A percentile compares a stretch with the other conserved stretches of the same genome.
Conservation (phyloP, 176 grass and related monocot species). For the Ananas comosus region DNA sequence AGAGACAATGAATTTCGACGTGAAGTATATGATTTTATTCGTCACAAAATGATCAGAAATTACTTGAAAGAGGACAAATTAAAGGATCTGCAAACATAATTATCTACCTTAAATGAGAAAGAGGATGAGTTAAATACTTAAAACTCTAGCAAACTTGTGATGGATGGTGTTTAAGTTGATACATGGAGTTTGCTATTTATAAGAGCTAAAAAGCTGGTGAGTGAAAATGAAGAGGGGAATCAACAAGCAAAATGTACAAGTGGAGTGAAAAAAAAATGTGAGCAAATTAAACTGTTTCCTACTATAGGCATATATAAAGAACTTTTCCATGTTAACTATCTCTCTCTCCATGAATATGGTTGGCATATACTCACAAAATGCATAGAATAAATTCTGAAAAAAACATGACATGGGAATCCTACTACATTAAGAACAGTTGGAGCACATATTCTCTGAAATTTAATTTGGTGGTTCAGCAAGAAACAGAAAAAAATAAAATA, state of each 20-base stretch:
- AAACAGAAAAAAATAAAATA: not conserved
- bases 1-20: not conserved
- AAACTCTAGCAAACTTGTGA: conserved; percentile 11
- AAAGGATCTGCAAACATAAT: too few relatives aligned
- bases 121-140: too few relatives aligned
- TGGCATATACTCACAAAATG: not conserved
- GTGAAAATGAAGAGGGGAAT: too few relatives aligned
- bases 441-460: not conserved
- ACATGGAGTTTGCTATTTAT: conserved; percentile 22
- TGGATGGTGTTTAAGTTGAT: conserved; percentile 22
- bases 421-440: not conserved
- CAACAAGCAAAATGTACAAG: too few relatives aligned
- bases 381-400: not conserved
- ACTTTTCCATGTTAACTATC: not conserved
- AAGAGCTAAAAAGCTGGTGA: not conserved
- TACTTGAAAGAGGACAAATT: too few relatives aligned
- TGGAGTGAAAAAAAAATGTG: too few relatives aligned
- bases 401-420: not conserved
- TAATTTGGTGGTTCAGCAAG: not conserved
- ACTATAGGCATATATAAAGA: not conserved
- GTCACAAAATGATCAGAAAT: too few relatives aligned
- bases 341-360: not conserved
- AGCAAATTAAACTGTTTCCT: too few relatives aligned
- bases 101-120: too few relatives aligned
- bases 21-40: too few relatives aligned